phyloP scores from a whole-genome alignment of 1,139 yeast species.

The Sugiyamaella paludigena region DNA sequence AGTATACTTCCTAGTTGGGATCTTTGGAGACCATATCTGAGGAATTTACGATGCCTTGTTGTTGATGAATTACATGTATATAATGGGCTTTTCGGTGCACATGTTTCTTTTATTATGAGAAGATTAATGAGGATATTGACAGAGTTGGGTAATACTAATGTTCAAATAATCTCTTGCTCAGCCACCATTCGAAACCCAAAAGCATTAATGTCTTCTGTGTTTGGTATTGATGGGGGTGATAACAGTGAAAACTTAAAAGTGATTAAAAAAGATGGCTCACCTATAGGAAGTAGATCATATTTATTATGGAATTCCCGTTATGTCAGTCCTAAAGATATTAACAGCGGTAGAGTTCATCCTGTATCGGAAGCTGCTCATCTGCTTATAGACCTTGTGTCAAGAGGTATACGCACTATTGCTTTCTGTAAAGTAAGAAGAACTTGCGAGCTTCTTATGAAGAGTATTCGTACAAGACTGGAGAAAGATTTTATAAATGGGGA shows the following conservation, averaged over 20 bases:
- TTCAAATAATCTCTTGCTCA: slow-evolving; percentile 82
- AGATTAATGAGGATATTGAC: slow-evolving; percentile 63
- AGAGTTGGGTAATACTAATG: slow-evolving; percentile 48
- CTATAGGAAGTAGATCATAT: slow-evolving; percentile 70
- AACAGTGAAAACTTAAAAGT: slow-evolving; percentile 41
- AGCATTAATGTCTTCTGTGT: slow-evolving; percentile 65
- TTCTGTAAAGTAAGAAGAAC: slow-evolving; percentile 84
- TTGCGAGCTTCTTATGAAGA: slow-evolving; percentile 85
- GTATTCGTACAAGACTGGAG: slow-evolving; percentile 56
- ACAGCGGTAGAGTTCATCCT: slow-evolving; percentile 63
- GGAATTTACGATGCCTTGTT: slow-evolving; percentile 66
- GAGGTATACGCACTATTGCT: slow-evolving; percentile 75
- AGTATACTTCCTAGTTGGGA: slow-evolving; percentile 63
- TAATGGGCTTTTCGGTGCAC: slow-evolving; percentile 87
- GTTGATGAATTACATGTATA: slow-evolving; percentile 88
- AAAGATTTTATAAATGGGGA: slow-evolving; percentile 21
- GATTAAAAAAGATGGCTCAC: slow-evolving; percentile 80
- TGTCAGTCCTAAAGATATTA: slow-evolving; percentile 56
- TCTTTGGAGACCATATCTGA: slow-evolving; percentile 66
- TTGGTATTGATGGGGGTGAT: slow-evolving; percentile 51
- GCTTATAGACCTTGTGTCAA: slow-evolving; percentile 59
- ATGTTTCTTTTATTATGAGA: slow-evolving; percentile 82
- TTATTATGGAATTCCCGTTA: slow-evolving; percentile 83
- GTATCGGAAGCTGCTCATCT: slow-evolving; percentile 75
- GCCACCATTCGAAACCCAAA: slow-evolving; percentile 82